Conservation (phyloP, 139 green algal genomes). For the Closterium sp. region DNA sequence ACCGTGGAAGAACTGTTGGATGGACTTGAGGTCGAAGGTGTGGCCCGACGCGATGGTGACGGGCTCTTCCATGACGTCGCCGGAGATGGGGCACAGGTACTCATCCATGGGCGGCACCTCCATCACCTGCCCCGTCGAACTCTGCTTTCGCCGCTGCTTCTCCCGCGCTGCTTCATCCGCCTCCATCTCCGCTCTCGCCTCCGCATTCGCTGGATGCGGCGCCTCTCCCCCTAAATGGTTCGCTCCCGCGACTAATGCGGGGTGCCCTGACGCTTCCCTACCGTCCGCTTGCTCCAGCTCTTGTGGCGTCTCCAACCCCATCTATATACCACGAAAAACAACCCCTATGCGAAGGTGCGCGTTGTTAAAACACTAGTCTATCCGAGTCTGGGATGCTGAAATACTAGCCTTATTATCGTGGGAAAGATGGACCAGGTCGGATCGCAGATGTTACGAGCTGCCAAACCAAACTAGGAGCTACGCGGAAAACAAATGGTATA, state of each 20-base stretch:
- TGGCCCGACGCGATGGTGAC: conserved; percentile 11
- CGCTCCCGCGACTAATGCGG: neutral
- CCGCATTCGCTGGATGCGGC: neutral
- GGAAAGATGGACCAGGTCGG: no score
- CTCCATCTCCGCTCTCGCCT: neutral
- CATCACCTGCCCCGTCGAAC: neutral
- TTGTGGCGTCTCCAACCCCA: neutral
- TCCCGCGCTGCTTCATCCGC: neutral
- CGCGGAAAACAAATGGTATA: no score
- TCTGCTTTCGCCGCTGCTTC: neutral
- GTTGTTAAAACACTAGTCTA: no score
- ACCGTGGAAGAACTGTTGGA: conserved; percentile 26
- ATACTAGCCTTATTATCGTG: neutral
- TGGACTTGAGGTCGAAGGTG: conserved; percentile 18
- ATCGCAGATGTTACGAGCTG: no score
- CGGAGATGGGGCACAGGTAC: conserved; percentile 20
- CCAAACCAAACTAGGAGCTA: no score
- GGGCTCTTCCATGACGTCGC: conserved; percentile 24
- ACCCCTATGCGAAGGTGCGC: neutral
- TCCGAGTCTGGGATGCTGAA: neutral
- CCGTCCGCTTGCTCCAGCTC: neutral
- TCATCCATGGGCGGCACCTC: conserved; percentile 9
- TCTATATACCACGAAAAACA: neutral
- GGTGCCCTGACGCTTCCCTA: neutral
- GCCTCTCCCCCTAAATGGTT: neutral